Conservation (phyloP, 257 asterid genomes). For the Salvia hispanica region DNA sequence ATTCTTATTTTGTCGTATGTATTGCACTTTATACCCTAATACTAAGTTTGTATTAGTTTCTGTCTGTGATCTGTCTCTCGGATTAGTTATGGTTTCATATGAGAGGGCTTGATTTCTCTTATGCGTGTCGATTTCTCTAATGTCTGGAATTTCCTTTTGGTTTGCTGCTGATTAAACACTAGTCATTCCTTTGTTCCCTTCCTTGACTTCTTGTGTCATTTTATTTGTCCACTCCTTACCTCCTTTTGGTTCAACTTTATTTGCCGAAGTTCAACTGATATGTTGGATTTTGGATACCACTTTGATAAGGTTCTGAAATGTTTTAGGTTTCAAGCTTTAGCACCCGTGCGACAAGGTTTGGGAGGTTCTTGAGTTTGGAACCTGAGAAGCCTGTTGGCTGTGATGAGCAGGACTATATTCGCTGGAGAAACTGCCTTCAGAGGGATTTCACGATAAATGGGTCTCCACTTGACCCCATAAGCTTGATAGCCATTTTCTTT, state of each 20-base stretch:
- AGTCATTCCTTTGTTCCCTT: slow-evolving; percentile 3
- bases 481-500: slow-evolving; percentile 22
- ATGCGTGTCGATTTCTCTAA: slow-evolving; percentile 2
- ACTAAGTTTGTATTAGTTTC: slow-evolving; percentile 4
- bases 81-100: slow-evolving; percentile 21
- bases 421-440: slow-evolving; percentile 79
- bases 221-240: slow-evolving; percentile 2
- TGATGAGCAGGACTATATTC: slow-evolving; percentile 64
- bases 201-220: slow-evolving; percentile 5
- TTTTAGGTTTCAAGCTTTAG: slow-evolving; percentile 87
- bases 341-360: slow-evolving; percentile 56
- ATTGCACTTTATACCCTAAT: slow-evolving; percentile 12
- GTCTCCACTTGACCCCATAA: slow-evolving; percentile 41
- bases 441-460: slow-evolving; percentile 87
- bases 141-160: slow-evolving; percentile 9
- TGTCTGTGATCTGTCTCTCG: slow-evolving; percentile 4
- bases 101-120: slow-evolving; percentile 21
- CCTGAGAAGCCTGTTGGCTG: slow-evolving; percentile 62
- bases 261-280: slow-evolving; percentile 12
- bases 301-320: slow-evolving; percentile 25
- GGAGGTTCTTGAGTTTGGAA: slow-evolving; percentile 44
- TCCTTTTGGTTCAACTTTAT: background rate
- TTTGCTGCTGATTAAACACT: slow-evolving; percentile 13
- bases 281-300: background rate
- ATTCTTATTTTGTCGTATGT: background rate